Evolutionary conservation across 345 rosid genomes (phyloP).

Genomic region (Zanthoxylum bungeanum): DNA sequence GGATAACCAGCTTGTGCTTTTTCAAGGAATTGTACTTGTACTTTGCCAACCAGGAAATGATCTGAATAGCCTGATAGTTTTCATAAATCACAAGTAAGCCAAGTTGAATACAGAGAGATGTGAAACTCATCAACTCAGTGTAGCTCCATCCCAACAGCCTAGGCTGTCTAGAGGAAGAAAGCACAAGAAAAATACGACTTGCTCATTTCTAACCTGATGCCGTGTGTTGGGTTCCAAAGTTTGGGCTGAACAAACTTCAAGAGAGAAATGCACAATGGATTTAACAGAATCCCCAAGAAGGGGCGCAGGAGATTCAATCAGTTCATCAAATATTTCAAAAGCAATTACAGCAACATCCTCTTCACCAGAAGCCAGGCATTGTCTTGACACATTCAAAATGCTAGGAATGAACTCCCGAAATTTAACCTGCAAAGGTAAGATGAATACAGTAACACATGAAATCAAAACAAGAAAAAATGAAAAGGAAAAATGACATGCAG

Average conservation of each 20-base stretch:
- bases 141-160: neutral
- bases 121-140: neutral
- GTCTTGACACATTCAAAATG: conserved; percentile 90
- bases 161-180: neutral
- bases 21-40: conserved; percentile 83
- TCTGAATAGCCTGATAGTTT: conserved; percentile 85
- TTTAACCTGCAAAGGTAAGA: conserved; percentile 54
- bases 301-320: conserved; percentile 98
- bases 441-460: neutral
- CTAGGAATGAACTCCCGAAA: conserved; percentile 97
- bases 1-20: conserved; percentile 75
- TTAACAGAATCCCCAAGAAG: conserved; percentile 96
- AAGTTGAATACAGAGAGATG: neutral
- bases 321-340: conserved; percentile 97
- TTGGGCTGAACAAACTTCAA: conserved; percentile 92
- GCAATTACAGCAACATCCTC: conserved; percentile 98
- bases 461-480: neutral
- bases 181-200: neutral
- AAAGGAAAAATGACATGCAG: neutral
- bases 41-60: conserved; percentile 97
- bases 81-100: conserved; percentile 25
- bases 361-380: conserved; percentile 86
- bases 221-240: conserved; percentile 81
- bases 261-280: conserved; percentile 94
- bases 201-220: conserved; percentile 68